These are phyloP conservation scores for Dactylella cylindrospora DNA, from an alignment of 2,329 filamentous ascomycete species.

Conservation along the genomic window DNA sequence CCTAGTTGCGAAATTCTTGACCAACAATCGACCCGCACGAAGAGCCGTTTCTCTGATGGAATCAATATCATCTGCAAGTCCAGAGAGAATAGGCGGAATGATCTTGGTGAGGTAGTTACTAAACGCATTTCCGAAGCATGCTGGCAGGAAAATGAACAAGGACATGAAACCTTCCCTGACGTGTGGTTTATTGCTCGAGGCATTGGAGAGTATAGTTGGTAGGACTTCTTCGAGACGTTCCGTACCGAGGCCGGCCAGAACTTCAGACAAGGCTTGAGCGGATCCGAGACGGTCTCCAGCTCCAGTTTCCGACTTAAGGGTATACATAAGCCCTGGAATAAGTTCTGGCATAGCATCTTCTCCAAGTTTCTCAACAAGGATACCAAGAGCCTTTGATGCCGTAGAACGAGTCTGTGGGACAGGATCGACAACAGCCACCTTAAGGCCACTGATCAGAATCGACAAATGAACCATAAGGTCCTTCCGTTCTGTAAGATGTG, in stretches of 20 bases:
- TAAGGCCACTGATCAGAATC: slow-evolving; percentile 85
- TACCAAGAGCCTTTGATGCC: slow-evolving; percentile 91
- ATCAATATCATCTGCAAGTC: slow-evolving; percentile 92
- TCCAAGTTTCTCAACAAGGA: slow-evolving; percentile 95
- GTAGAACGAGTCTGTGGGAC: slow-evolving; percentile 95
- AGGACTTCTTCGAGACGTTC: slow-evolving; percentile 90
- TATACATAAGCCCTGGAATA: slow-evolving; percentile 95
- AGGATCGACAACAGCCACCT: slow-evolving; percentile 86
- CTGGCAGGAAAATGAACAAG: slow-evolving; percentile 96
- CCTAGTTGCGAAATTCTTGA: slow-evolving; percentile 96
- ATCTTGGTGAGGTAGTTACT: slow-evolving; percentile 92
- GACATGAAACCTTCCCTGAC: slow-evolving; percentile 99
- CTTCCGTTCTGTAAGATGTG: slow-evolving; percentile 93
- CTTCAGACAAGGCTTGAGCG: slow-evolving; percentile 92
- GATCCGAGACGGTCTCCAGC: slow-evolving; percentile 95
- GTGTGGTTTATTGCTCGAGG: slow-evolving; percentile 82
- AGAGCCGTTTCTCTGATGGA: slow-evolving; percentile 96
- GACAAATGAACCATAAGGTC: slow-evolving; percentile 89
- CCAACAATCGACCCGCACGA: slow-evolving; percentile 85
- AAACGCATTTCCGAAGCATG: slow-evolving; percentile 98
- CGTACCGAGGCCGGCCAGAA: slow-evolving; percentile 91
- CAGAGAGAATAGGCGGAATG: slow-evolving; percentile 90
- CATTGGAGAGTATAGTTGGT: slow-evolving; percentile 94
- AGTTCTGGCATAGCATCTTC: slow-evolving; percentile 96
- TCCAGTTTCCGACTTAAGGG: slow-evolving; percentile 93